These are phyloP conservation scores for Aureobasidium sp. DNA, from an alignment of 2,329 filamentous ascomycete species.

Conservation along the genomic window DNA sequence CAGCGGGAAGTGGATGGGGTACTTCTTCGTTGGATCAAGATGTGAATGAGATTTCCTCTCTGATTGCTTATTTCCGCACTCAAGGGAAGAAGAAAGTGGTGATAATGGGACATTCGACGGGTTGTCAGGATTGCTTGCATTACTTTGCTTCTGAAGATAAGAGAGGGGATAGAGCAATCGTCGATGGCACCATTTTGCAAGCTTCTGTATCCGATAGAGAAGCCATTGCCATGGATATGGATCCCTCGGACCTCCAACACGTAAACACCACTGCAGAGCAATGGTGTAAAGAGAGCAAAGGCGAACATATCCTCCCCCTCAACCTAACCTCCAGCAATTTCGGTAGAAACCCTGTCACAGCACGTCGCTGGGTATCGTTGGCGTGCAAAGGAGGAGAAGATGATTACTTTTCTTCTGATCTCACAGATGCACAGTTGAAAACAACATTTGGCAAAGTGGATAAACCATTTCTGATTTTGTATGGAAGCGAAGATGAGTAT, in stretches of 20 bases:
- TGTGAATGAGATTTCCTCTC: conserved; percentile 43
- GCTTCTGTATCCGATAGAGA: conserved; percentile 73
- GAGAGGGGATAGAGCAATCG: conserved; percentile 36
- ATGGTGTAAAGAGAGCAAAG: conserved; percentile 48
- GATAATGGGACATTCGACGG: conserved; percentile 61
- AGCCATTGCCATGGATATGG: conserved; percentile 42
- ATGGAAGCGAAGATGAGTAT: conserved; percentile 65
- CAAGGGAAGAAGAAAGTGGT: conserved; percentile 46
- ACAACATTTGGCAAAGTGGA: conserved; percentile 56
- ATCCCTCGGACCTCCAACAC: conserved; percentile 34
- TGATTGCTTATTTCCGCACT: conserved; percentile 40
- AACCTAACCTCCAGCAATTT: conserved; percentile 22
- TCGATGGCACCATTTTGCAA: conserved; percentile 74
- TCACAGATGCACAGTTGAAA: conserved; percentile 49
- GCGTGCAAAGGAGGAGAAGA: conserved; percentile 59
- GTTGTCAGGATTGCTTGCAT: conserved; percentile 60
- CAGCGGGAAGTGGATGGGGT: conserved; percentile 49
- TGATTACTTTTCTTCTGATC: conserved; percentile 79
- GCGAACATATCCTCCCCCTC: conserved; percentile 46
- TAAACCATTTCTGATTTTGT: conserved; percentile 54
- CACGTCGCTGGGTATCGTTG: conserved; percentile 51
- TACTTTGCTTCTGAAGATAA: conserved; percentile 42
- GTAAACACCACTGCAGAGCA: conserved; percentile 38
- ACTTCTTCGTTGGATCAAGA: conserved; percentile 44
- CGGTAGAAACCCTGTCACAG: conserved; percentile 39